Evolutionary conservation across 208 protist species (phyloP), one percentile per base, ranked within the genome.

Genomic region (Leishmania tarentolae): DNA sequence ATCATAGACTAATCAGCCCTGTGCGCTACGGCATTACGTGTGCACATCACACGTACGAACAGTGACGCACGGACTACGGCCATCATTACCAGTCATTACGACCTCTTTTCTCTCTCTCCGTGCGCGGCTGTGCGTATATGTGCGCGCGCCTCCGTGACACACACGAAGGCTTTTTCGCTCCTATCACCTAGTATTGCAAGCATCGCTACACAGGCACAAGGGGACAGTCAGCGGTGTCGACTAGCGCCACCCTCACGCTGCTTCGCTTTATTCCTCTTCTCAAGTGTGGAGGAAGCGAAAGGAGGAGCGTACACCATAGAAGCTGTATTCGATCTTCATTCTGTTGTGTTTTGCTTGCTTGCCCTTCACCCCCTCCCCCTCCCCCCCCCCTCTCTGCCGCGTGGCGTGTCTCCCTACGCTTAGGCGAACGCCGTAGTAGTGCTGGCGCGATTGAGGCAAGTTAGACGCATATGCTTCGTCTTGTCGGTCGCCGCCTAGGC

Each of bases 381-480:
- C 68, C 40, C 31, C 24, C 63, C 63, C 46, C 37, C 46, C 44
- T 35, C 44, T 19, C 44, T 47, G 44, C 21, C 69, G 4, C 35
- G 28, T 4, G 28, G 69, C 9, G 28, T n/a, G 69, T 52, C 46
- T 44, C 66, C 50, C 28, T 37, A 44, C 21, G 2, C 66, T 52
- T 7, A 28, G 28, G 69, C 17, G 40, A 17, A 13, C 35, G 21
- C 28, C 4, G 21, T 73, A 4, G 40, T 52, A 8, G 42, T 52
- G 42, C 31, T 47, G 47, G 19, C 69, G 42, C 53, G 44, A 31
- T 35, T 53, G 9, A 3, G 31, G 9, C 11, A n/a, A 3, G n/a
- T 4, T 11, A 24, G 56, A 63, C 13, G 3, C 66, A 85, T 85
- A 85, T 85, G 81, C 71, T 85, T 11, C 81, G 81, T 13, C 76